Evolutionary conservation across 83 land plant species (phyloP).

Genomic region (Diphasiastrum complanatum): DNA sequence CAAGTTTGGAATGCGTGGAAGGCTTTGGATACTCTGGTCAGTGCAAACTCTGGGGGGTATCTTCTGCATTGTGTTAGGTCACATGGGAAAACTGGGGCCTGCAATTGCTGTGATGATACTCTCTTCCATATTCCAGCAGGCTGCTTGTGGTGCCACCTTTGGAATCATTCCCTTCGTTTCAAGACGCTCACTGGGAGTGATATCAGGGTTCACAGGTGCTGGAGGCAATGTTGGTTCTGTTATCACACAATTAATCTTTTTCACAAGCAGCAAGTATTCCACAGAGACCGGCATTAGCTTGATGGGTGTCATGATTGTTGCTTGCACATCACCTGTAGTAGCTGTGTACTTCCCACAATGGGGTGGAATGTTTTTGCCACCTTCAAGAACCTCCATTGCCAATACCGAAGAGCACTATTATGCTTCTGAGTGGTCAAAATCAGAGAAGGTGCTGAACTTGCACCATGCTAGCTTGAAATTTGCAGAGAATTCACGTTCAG

Average conservation of each 20-base stretch:
- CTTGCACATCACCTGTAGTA: slow-evolving; percentile 44
- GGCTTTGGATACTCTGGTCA: slow-evolving; percentile 1
- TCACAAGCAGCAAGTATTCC: slow-evolving; percentile 15
- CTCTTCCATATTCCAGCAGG: slow-evolving; percentile 40
- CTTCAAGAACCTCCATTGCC: slow-evolving; percentile 35
- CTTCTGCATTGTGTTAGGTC: neutral
- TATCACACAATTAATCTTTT: slow-evolving; percentile 33
- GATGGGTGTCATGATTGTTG: slow-evolving; percentile 70
- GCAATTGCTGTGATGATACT: slow-evolving; percentile 10
- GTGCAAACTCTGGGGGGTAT: slow-evolving; percentile 6
- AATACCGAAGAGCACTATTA: slow-evolving; percentile 58
- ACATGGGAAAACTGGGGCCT: neutral
- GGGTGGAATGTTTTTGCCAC: slow-evolving; percentile 63
- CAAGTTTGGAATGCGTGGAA: slow-evolving; percentile 5
- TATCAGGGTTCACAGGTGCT: slow-evolving; percentile 39
- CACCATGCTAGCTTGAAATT: slow-evolving; percentile 50
- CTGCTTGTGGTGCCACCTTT: slow-evolving; percentile 38
- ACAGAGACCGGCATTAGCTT: slow-evolving; percentile 41
- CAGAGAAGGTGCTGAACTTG: slow-evolving; percentile 47
- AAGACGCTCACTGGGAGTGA: slow-evolving; percentile 35
- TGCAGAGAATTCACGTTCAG: slow-evolving; percentile 52
- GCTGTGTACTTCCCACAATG: slow-evolving; percentile 63
- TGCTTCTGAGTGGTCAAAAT: slow-evolving; percentile 44
- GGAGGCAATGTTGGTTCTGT: slow-evolving; percentile 42
- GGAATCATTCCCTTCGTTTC: slow-evolving; percentile 46